Conservation (phyloP, 305 asterid genomes). For the Rubia tinctorum region DNA sequence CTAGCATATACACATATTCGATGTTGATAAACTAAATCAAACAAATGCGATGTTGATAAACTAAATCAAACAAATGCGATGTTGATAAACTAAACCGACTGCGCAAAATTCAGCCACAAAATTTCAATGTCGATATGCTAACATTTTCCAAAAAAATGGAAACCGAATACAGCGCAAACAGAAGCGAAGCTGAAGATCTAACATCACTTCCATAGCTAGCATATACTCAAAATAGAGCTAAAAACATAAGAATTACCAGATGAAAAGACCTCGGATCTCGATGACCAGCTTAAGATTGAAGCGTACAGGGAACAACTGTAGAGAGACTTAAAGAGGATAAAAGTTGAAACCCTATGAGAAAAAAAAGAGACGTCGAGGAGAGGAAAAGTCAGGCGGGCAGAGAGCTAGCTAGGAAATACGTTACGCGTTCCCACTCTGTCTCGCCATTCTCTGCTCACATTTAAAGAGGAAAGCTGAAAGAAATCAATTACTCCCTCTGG, state of each 20-base stretch:
- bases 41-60: background rate
- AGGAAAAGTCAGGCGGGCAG: constrained; percentile 21
- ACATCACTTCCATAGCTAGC: background rate
- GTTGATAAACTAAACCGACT: background rate
- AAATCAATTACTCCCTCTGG: background rate
- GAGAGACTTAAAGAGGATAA: constrained; percentile 26
- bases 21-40: background rate
- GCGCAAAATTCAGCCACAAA: background rate
- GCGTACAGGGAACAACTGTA: constrained; percentile 23
- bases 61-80: background rate
- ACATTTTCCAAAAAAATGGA: background rate
- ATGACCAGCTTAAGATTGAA: constrained; percentile 37
- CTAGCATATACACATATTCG: too few species aligned
- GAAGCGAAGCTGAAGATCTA: background rate
- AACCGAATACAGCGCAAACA: background rate
- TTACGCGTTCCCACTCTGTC: constrained; percentile 51
- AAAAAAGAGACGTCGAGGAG: constrained; percentile 32
- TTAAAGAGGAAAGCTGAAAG: constrained; percentile 17
- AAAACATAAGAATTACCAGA: constrained; percentile 8
- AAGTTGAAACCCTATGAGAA: constrained; percentile 40
- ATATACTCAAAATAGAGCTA: constrained; percentile 1
- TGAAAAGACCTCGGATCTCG: constrained; percentile 45
- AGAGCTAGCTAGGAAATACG: constrained; percentile 27
- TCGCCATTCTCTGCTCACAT: constrained; percentile 23
- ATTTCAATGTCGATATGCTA: background rate